phyloP scores from a whole-genome alignment of 345 rosid species.

The Aquilaria malaccensis region DNA sequence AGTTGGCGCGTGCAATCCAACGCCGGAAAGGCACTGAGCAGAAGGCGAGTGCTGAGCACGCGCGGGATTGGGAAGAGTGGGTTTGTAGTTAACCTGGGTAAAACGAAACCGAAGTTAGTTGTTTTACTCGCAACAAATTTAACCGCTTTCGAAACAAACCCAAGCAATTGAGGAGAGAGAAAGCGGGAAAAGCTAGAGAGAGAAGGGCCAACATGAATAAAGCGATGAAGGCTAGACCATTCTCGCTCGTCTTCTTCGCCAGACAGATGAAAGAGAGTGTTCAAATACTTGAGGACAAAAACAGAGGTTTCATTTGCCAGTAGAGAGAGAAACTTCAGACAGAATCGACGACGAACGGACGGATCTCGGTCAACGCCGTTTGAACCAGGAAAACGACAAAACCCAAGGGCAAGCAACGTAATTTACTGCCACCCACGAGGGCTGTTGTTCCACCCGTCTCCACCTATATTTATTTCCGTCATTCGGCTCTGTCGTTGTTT shows the following conservation, averaged over 20 bases:
- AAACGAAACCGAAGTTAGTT: slow-evolving; percentile 34
- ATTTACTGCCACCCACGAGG: background rate
- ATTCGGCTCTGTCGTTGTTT: slow-evolving; percentile 26
- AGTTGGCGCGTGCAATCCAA: background rate
- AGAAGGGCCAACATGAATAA: background rate
- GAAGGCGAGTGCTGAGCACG: slow-evolving; percentile 9
- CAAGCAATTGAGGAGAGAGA: slow-evolving; percentile 12
- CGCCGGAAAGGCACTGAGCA: background rate
- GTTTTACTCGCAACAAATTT: slow-evolving; percentile 23
- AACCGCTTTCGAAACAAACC: slow-evolving; percentile 35
- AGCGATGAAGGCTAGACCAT: slow-evolving; percentile 1
- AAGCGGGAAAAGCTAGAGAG: too few species aligned
- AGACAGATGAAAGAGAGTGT: background rate
- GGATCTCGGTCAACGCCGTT: slow-evolving; percentile 47
- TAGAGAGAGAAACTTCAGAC: background rate
- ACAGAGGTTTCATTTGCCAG: background rate
- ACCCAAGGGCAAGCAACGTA: slow-evolving; percentile 22
- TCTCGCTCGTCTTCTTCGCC: slow-evolving; percentile 3
- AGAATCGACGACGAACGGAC: slow-evolving; percentile 18
- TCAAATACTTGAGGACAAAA: background rate
- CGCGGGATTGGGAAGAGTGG: background rate
- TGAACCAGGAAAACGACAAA: slow-evolving; percentile 38
- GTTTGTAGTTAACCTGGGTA: background rate
- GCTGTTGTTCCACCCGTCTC: background rate
- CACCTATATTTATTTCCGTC: slow-evolving; percentile 1